Conservation (phyloP, 805 yeast species). For the Metschnikowia reukaufii region DNA sequence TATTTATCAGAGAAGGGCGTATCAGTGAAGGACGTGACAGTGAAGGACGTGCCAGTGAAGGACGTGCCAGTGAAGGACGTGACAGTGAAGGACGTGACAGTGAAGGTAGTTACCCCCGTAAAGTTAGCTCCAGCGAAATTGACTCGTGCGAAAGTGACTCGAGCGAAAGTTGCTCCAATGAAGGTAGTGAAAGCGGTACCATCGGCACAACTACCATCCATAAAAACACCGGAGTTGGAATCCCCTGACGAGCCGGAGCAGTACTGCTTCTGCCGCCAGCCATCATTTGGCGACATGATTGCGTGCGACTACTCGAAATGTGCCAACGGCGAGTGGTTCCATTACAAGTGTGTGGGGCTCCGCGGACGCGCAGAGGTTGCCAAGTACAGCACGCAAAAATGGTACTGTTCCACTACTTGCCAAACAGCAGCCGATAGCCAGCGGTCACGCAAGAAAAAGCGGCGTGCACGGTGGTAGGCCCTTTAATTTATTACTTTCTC, state of each 20-base stretch:
- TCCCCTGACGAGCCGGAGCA: conserved; percentile 10
- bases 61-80: too few species aligned
- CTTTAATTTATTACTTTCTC: too few species aligned
- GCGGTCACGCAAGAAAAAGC: conserved; percentile 6
- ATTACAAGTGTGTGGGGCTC: conserved; percentile 45
- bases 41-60: too few species aligned
- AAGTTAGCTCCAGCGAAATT: too few species aligned
- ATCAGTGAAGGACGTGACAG: too few species aligned
- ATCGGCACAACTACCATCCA: too few species aligned
- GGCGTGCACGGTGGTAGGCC: conserved; percentile 7
- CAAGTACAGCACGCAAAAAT: conserved; percentile 33
- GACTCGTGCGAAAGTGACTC: too few species aligned
- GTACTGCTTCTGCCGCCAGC: conserved; percentile 29
- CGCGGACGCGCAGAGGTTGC: conserved; percentile 38
- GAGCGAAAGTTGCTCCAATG: too few species aligned
- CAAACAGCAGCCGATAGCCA: conserved; percentile 15
- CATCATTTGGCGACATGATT: conserved; percentile 32
- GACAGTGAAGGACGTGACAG: too few species aligned
- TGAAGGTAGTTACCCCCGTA: too few species aligned
- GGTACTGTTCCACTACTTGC: conserved; percentile 43
- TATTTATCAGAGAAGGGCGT: too few species aligned
- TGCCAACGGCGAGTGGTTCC: conserved; percentile 48
- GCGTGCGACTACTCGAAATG: conserved; percentile 34
- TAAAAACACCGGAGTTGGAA: background rate
- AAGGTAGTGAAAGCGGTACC: too few species aligned